Evolutionary conservation across 2,329 filamentous ascomycete genomes (phyloP).

Genomic region (Chaetomium olivaceum): DNA sequence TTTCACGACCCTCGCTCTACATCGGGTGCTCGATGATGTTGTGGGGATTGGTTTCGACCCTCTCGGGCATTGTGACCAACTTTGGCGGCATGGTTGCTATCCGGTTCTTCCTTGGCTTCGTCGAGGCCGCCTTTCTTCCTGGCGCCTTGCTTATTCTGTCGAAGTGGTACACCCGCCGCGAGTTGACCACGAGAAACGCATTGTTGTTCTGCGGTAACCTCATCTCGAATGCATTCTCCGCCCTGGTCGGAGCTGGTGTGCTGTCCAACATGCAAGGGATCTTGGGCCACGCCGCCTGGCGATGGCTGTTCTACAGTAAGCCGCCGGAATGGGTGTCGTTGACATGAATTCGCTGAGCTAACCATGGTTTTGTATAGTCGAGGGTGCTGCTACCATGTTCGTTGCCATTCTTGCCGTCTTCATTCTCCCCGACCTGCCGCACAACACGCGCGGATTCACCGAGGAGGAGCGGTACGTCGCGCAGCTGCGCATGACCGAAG

Average conservation of each 20-base stretch:
- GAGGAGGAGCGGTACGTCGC: constrained; percentile 59
- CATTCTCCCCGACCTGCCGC: constrained; percentile 56
- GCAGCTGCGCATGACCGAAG: constrained; percentile 57
- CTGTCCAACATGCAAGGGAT: constrained; percentile 59
- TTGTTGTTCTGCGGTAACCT: constrained; percentile 61
- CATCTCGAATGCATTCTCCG: constrained; percentile 61
- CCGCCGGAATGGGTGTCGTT: no score
- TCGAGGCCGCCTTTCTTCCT: constrained; percentile 66
- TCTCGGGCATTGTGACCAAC: constrained; percentile 53
- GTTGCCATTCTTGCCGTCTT: constrained; percentile 50
- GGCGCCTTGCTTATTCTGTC: constrained; percentile 64
- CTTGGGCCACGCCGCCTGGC: constrained; percentile 57
- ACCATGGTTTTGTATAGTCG: constrained; percentile 37
- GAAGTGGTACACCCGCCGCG: constrained; percentile 66
- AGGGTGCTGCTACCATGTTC: constrained; percentile 54
- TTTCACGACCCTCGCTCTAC: constrained; percentile 53
- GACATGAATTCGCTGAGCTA: background rate
- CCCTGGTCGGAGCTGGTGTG: constrained; percentile 60
- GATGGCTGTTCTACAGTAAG: constrained; percentile 58
- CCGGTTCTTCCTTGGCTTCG: constrained; percentile 61
- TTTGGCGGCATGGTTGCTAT: constrained; percentile 57
- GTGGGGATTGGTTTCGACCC: constrained; percentile 62
- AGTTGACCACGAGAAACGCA: constrained; percentile 56
- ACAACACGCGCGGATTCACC: constrained; percentile 59
- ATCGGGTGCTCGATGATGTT: constrained; percentile 53